Evolutionary conservation across 1,139 yeast species (phyloP).

Genomic region (Yamadazyma dendronema): DNA sequence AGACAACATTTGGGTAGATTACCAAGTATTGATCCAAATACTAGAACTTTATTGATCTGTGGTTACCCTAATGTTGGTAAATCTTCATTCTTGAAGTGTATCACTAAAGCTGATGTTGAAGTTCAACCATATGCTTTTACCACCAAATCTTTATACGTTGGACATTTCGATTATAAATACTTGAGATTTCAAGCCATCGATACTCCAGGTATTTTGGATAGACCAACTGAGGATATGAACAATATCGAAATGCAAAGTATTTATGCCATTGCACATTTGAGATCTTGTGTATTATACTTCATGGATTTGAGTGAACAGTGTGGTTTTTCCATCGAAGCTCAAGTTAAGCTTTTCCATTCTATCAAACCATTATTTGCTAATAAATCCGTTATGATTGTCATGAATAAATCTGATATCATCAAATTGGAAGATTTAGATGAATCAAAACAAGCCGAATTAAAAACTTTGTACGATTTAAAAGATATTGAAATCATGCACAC

Average conservation of each 20-base stretch:
- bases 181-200: slow-evolving; percentile 97
- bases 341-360: slow-evolving; percentile 93
- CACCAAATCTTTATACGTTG: slow-evolving; percentile 91
- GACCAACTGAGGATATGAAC: slow-evolving; percentile 99
- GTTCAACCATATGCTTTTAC: slow-evolving; percentile 99
- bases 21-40: slow-evolving; percentile 97
- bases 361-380: slow-evolving; percentile 96
- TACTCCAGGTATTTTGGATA: slow-evolving; percentile 97
- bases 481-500: slow-evolving; percentile 92
- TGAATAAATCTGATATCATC: slow-evolving; percentile 92
- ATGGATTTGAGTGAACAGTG: slow-evolving; percentile 99
- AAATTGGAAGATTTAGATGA: slow-evolving; percentile 77
- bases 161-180: slow-evolving; percentile 97
- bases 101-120: slow-evolving; percentile 97
- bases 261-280: slow-evolving; percentile 96
- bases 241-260: slow-evolving; percentile 99
- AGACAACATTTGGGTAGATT: slow-evolving; percentile 98
- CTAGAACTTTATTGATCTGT: slow-evolving; percentile 94
- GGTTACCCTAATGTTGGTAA: slow-evolving; percentile 99
- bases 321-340: slow-evolving; percentile 96
- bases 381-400: slow-evolving; percentile 91
- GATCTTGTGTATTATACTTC: slow-evolving; percentile 93
- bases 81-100: slow-evolving; percentile 87
- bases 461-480: slow-evolving; percentile 58
- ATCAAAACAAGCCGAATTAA: slow-evolving; percentile 70